A percentile compares a stretch with the other conserved stretches of the same genome.
These are phyloP conservation scores for Crithidia expoeki DNA, from an alignment of 208 protist species.

Conservation along the genomic window DNA sequence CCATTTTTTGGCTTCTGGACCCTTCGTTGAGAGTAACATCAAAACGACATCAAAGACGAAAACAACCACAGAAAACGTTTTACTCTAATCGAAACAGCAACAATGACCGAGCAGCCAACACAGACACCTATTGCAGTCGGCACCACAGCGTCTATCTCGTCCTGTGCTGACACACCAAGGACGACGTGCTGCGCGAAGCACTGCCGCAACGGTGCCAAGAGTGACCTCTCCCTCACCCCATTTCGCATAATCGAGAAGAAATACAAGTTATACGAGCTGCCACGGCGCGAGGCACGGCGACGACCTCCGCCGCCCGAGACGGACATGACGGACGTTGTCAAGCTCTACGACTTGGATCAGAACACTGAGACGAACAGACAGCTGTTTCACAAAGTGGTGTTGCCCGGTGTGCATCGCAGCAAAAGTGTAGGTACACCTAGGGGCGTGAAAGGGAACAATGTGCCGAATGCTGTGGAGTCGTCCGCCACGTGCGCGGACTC, in stretches of 20 bases:
- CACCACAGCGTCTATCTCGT: not conserved
- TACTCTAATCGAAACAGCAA: no score
- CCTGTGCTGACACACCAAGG: not conserved
- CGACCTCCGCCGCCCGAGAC: slow-evolving; percentile 35
- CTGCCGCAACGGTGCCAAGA: slow-evolving; percentile 15
- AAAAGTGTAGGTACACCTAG: not conserved
- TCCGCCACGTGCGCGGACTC: not conserved
- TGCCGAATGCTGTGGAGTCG: not conserved
- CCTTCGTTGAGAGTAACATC: no score
- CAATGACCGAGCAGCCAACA: not conserved
- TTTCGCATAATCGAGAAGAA: slow-evolving; percentile 63
- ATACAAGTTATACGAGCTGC: slow-evolving; percentile 75
- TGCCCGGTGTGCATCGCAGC: slow-evolving; percentile 1
- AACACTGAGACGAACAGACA: slow-evolving; percentile 64
- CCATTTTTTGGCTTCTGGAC: no score
- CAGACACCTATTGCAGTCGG: not conserved
- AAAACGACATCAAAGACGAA: no score
- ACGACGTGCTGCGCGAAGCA: slow-evolving; percentile 14
- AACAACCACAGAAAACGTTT: no score
- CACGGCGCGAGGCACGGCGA: slow-evolving; percentile 46
- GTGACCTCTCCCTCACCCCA: slow-evolving; percentile 37
- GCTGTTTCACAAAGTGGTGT: slow-evolving; percentile 38
- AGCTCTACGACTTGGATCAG: slow-evolving; percentile 45
- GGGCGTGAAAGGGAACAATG: not conserved
- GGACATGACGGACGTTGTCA: slow-evolving; percentile 66